Conservation (phyloP, 805 yeast genomes). For the Kazachstania taianensis region DNA sequence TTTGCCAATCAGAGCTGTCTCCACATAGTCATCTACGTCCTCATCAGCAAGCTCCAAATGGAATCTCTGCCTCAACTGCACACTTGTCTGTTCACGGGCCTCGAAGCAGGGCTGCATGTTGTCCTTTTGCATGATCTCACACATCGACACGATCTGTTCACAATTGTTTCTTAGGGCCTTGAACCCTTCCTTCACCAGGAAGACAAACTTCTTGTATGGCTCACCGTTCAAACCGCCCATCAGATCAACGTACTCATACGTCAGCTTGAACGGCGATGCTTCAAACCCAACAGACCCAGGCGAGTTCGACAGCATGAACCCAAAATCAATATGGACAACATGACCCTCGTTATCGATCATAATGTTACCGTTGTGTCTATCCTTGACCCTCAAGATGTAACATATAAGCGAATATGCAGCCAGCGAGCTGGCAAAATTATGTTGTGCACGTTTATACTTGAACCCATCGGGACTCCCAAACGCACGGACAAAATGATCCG, state of each 20-base stretch:
- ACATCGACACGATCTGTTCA: slow-evolving; percentile 68
- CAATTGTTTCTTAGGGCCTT: slow-evolving; percentile 60
- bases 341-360: slow-evolving; percentile 96
- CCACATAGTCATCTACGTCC: slow-evolving; percentile 65
- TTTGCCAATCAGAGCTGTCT: slow-evolving; percentile 60
- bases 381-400: slow-evolving; percentile 84
- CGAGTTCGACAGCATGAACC: slow-evolving; percentile 81
- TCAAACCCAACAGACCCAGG: slow-evolving; percentile 98
- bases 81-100: slow-evolving; percentile 76
- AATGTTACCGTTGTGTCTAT: slow-evolving; percentile 93
- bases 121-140: slow-evolving; percentile 89
- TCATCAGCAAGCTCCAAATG: slow-evolving; percentile 65
- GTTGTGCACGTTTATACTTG: slow-evolving; percentile 65
- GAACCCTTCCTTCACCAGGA: slow-evolving; percentile 63
- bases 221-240: slow-evolving; percentile 69
- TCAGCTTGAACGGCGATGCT: slow-evolving; percentile 92
- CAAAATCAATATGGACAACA: slow-evolving; percentile 90
- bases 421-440: slow-evolving; percentile 72
- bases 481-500: slow-evolving; percentile 67
- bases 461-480: slow-evolving; percentile 55
- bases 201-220: slow-evolving; percentile 49
- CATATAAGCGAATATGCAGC: slow-evolving; percentile 91
- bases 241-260: slow-evolving; percentile 79
- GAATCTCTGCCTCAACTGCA: slow-evolving; percentile 68
- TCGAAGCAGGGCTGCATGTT: slow-evolving; percentile 86